Evolutionary conservation across 2,329 filamentous ascomycete species (phyloP).

Genomic region (Xylaria sp.): DNA sequence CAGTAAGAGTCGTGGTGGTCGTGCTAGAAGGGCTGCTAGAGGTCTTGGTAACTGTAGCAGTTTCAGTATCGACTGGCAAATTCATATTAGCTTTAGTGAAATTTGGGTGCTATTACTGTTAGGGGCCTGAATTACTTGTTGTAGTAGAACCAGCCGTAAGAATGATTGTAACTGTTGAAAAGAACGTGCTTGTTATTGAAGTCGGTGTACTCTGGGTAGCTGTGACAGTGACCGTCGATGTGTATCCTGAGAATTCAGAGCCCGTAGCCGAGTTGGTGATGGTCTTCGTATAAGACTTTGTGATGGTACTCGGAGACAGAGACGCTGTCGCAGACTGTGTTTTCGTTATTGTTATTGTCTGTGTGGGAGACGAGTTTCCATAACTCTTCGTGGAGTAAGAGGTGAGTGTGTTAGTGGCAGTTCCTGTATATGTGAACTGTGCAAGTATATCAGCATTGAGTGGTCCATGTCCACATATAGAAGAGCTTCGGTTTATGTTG

Average conservation of each 20-base stretch:
- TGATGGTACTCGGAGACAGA: background rate
- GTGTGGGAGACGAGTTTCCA: background rate
- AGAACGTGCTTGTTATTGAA: background rate
- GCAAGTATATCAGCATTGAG: background rate
- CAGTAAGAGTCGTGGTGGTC: slow-evolving; percentile 19
- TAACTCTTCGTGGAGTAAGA: slow-evolving; percentile 10
- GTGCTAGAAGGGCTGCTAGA: slow-evolving; percentile 19
- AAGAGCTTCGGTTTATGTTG: background rate
- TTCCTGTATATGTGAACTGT: slow-evolving; percentile 23
- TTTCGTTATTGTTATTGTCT: slow-evolving; percentile 11
- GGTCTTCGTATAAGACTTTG: slow-evolving; percentile 15
- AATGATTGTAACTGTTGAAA: slow-evolving; percentile 21
- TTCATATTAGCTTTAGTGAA: slow-evolving; percentile 20
- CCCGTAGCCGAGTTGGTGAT: slow-evolving; percentile 3
- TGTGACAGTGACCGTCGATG: slow-evolving; percentile 13
- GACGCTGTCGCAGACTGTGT: background rate
- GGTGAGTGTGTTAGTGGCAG: slow-evolving; percentile 4
- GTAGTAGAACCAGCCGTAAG: background rate
- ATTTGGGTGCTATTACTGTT: background rate
- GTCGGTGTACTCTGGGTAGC: background rate
- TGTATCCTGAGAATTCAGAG: background rate
- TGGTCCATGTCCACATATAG: background rate
- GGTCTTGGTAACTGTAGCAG: slow-evolving; percentile 17
- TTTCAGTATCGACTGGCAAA: slow-evolving; percentile 18
- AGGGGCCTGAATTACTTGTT: slow-evolving; percentile 17